Conservation (phyloP, 108 stramenopile species). For the Pelagomonas calceolata region DNA sequence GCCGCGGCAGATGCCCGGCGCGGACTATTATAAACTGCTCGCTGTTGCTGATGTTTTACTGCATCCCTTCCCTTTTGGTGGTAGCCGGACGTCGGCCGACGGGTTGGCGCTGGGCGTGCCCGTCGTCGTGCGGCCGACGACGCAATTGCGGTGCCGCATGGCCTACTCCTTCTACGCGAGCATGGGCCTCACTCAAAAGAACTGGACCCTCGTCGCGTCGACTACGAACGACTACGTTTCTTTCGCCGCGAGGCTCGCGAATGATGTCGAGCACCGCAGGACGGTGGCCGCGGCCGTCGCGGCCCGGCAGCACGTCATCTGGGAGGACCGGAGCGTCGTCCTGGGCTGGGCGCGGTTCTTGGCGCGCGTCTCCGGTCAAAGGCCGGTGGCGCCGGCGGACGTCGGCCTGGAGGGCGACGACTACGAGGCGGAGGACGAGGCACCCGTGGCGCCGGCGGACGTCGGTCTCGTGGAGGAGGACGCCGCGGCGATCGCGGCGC, state of each 20-base stretch:
- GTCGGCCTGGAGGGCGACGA: not conserved
- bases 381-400: too few relatives aligned
- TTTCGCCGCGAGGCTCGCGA: constrained; percentile 13
- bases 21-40: constrained; percentile 16
- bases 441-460: not conserved
- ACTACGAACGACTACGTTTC: constrained; percentile 13
- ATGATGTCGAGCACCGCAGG: constrained; percentile 4
- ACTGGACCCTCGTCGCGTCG: not conserved
- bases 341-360: constrained; percentile 15
- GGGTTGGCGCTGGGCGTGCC: constrained; percentile 31
- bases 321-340: constrained; percentile 16
- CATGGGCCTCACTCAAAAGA: not conserved
- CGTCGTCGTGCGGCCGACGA: constrained; percentile 29
- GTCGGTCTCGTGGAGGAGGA: not conserved
- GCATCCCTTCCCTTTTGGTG: constrained; percentile 52
- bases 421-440: not conserved
- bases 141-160: constrained; percentile 37
- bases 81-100: constrained; percentile 43
- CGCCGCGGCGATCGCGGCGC: not conserved
- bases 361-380: not conserved
- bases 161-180: constrained; percentile 10
- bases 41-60: constrained; percentile 27
- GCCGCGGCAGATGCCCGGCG: constrained; percentile 7
- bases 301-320: constrained; percentile 3
- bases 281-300: not conserved